phyloP scores from a whole-genome alignment of 495 filamentous ascomycete genomes.

The Daldinia caldariorum region DNA sequence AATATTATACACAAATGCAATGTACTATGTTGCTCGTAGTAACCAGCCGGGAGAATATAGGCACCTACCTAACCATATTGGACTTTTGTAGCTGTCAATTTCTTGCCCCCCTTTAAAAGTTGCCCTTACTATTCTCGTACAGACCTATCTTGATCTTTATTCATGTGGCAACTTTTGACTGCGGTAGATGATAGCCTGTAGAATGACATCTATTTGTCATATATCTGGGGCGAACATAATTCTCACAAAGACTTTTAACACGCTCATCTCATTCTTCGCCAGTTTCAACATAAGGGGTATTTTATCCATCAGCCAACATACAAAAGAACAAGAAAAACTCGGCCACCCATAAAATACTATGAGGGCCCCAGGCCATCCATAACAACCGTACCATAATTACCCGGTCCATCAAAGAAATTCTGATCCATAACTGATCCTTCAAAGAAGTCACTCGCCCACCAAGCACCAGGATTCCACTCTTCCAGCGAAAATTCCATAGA shows the following conservation, averaged over 20 bases:
- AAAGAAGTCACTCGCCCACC: constrained; percentile 39
- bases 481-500: constrained; percentile 4
- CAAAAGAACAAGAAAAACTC: background rate
- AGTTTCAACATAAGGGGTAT: background rate
- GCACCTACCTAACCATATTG: background rate
- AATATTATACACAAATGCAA: background rate
- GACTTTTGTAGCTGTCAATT: too few relatives aligned
- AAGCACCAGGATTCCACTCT: constrained; percentile 16
- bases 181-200: too few relatives aligned
- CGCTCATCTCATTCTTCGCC: too few relatives aligned
- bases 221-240: too few relatives aligned
- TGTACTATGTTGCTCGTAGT: too few relatives aligned
- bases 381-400: constrained; percentile 23
- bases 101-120: too few relatives aligned
- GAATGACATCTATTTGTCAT: too few relatives aligned
- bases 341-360: background rate
- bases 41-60: too few relatives aligned
- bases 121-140: too few relatives aligned
- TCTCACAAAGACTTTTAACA: too few relatives aligned
- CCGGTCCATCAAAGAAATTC: constrained; percentile 35
- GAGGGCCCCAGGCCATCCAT: constrained; percentile 15
- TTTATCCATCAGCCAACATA: background rate
- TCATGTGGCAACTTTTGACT: too few relatives aligned
- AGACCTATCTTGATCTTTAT: too few relatives aligned
- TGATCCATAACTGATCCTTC: constrained; percentile 37